Evolutionary conservation across 2,329 filamentous ascomycete species (phyloP).

Genomic region (Conoideocrella luteorostrata): DNA sequence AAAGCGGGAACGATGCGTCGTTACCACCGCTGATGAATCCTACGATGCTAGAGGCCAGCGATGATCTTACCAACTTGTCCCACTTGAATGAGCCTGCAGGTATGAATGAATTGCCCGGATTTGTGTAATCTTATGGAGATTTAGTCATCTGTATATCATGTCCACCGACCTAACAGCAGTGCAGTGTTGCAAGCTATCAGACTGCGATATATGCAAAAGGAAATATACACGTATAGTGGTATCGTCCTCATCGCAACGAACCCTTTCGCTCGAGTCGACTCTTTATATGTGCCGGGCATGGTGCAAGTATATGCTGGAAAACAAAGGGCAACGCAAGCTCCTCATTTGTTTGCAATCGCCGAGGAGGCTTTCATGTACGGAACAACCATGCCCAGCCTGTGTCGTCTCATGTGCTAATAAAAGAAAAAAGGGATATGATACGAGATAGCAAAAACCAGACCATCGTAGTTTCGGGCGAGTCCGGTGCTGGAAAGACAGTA

Average conservation of each 20-base stretch:
- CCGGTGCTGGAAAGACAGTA: slow-evolving; percentile 96
- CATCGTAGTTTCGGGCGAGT: slow-evolving; percentile 98
- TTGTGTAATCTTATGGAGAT: too few relatives aligned
- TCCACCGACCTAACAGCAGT: slow-evolving; percentile 10
- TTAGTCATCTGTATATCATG: too few relatives aligned
- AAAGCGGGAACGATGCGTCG: slow-evolving; percentile 67
- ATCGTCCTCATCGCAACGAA: slow-evolving; percentile 98
- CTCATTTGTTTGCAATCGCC: slow-evolving; percentile 96
- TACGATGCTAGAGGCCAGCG: slow-evolving; percentile 94
- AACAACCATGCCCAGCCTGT: background rate
- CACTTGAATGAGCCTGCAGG: slow-evolving; percentile 97
- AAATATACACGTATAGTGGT: slow-evolving; percentile 99
- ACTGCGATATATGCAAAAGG: slow-evolving; percentile 93
- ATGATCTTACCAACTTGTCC: slow-evolving; percentile 94
- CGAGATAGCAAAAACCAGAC: slow-evolving; percentile 95
- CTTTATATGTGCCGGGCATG: slow-evolving; percentile 97
- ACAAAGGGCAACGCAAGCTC: slow-evolving; percentile 91
- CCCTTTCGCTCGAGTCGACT: slow-evolving; percentile 94
- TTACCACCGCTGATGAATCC: slow-evolving; percentile 97
- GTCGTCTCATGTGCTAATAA: slow-evolving; percentile 29
- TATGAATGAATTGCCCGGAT: too few relatives aligned
- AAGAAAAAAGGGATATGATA: slow-evolving; percentile 80
- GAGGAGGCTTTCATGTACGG: slow-evolving; percentile 95
- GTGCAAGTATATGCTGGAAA: slow-evolving; percentile 99
- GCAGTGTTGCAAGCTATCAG: slow-evolving; percentile 94